Evolutionary conservation across 73 alveolate genomes (phyloP).

Genomic region (Paramecium pentaurelia): DNA sequence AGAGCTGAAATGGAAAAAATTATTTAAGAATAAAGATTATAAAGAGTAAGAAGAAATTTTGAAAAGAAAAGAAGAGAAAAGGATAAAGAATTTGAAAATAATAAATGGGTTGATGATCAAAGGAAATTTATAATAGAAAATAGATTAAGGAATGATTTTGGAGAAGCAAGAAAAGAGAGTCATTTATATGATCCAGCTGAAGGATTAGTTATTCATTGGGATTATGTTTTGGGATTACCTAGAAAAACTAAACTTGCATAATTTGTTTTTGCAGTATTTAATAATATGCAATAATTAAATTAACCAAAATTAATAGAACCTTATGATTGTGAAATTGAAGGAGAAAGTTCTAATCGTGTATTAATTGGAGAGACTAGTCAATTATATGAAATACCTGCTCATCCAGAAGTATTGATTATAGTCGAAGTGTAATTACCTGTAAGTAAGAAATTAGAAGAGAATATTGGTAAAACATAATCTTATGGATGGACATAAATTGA

Average conservation of each 20-base stretch:
- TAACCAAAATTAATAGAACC: slow-evolving; percentile 51
- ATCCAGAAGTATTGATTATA: slow-evolving; percentile 36
- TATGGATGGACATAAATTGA: slow-evolving; percentile 58
- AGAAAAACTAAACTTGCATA: slow-evolving; percentile 42
- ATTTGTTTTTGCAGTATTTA: slow-evolving; percentile 51
- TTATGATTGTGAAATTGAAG: slow-evolving; percentile 53
- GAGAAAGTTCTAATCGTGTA: slow-evolving; percentile 17
- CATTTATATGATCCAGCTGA: slow-evolving; percentile 53
- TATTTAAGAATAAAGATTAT: slow-evolving; percentile 75
- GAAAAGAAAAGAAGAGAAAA: slow-evolving; percentile 72
- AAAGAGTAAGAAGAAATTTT: slow-evolving; percentile 77
- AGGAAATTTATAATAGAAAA: slow-evolving; percentile 48
- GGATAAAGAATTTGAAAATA: slow-evolving; percentile 69
- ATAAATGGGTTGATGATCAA: slow-evolving; percentile 61
- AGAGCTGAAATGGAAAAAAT: slow-evolving; percentile 84
- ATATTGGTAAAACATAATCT: slow-evolving; percentile 31
- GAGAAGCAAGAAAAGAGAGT: neutral
- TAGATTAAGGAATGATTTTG: slow-evolving; percentile 55
- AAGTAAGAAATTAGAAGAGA: slow-evolving; percentile 43
- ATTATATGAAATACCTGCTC: slow-evolving; percentile 48
- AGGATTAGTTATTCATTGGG: slow-evolving; percentile 57
- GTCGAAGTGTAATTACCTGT: slow-evolving; percentile 43
- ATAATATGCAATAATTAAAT: neutral
- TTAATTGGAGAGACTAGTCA: slow-evolving; percentile 45
- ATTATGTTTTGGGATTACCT: slow-evolving; percentile 52